Conservation (phyloP, 208 protist species). For the Strigomonas galati region DNA sequence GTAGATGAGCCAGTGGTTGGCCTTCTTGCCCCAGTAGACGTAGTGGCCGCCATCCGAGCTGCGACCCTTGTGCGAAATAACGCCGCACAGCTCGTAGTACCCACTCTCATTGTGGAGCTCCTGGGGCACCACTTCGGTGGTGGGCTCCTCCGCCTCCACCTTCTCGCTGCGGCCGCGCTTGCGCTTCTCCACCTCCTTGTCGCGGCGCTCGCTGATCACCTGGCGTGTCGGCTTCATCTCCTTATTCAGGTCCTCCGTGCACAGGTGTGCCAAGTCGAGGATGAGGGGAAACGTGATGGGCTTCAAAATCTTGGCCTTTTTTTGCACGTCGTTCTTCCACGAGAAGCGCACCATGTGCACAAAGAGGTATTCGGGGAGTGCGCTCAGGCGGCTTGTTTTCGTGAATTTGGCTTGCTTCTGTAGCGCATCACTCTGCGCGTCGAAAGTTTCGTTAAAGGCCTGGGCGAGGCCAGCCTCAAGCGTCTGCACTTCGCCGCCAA, state of each 20-base stretch:
- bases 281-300: constrained; percentile 76
- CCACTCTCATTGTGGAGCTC: constrained; percentile 49
- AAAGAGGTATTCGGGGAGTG: constrained; percentile 80
- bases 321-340: constrained; percentile 77
- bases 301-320: constrained; percentile 86
- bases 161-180: constrained; percentile 24
- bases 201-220: constrained; percentile 38
- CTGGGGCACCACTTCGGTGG: constrained; percentile 19
- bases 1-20: constrained; percentile 61
- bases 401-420: constrained; percentile 43
- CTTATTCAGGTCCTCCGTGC: constrained; percentile 54
- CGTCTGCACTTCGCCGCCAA: constrained; percentile 70
- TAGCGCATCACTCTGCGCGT: constrained; percentile 43
- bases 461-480: constrained; percentile 73
- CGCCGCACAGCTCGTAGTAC: constrained; percentile 88
- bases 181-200: constrained; percentile 51
- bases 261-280: constrained; percentile 57
- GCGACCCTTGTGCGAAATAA: constrained; percentile 91
- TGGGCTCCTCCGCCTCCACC: constrained; percentile 12
- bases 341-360: constrained; percentile 91
- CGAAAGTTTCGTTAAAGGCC: constrained; percentile 59
- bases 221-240: constrained; percentile 33
- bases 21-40: constrained; percentile 88
- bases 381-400: constrained; percentile 40
- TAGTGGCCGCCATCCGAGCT: constrained; percentile 90